Conservation (phyloP, 2,329 filamentous ascomycete species). For the Sclerotinia nivalis region DNA sequence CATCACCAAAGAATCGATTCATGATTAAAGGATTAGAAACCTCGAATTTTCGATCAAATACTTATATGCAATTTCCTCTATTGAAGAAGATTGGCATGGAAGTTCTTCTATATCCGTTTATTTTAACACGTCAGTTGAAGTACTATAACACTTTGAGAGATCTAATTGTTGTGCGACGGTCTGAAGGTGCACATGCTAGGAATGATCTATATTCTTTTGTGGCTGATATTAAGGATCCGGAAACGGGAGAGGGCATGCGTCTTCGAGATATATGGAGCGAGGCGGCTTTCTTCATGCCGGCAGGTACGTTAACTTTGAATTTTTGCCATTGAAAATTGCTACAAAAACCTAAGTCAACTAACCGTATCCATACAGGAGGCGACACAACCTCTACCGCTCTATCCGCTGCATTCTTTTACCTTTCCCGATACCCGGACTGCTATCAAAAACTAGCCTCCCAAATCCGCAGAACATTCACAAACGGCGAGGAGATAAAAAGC, state of each 20-base stretch:
- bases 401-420: not conserved
- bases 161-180: not conserved
- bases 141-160: not conserved
- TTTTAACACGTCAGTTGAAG: not conserved
- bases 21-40: not conserved
- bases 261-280: not conserved
- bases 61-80: not conserved
- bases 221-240: constrained; percentile 6
- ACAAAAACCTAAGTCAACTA: too few species aligned
- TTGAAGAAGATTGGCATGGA: not conserved
- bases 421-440: not conserved
- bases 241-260: constrained; percentile 1
- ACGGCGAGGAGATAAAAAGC: not conserved
- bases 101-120: not conserved
- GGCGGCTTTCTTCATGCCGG: not conserved
- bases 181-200: not conserved
- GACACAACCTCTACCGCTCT: not conserved
- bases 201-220: constrained; percentile 2
- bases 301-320: not conserved
- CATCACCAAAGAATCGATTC: not conserved
- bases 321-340: too few species aligned
- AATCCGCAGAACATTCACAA: not conserved
- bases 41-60: not conserved
- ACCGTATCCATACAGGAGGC: not conserved
- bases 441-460: not conserved